phyloP scores from a whole-genome alignment of 1,284 basidiomycete species.

The Schizophyllum amplum region DNA sequence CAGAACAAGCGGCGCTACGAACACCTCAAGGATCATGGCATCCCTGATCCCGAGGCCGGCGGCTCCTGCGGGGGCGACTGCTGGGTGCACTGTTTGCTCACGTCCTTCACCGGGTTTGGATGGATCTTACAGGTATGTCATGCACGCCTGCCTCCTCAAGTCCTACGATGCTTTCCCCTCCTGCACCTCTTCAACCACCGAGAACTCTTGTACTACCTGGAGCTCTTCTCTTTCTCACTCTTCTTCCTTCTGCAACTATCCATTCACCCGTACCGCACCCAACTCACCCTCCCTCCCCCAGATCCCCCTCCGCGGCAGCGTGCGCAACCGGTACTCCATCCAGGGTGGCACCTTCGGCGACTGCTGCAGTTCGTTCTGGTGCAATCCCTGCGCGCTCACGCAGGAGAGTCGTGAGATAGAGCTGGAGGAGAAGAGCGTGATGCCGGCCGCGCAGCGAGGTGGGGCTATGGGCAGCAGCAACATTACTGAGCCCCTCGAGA shows the following conservation, averaged over 20 bases:
- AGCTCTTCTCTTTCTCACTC: too few species aligned
- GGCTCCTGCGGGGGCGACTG: conserved; percentile 20
- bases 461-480: too few species aligned
- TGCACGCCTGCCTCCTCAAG: background rate
- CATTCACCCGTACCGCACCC: too few species aligned
- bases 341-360: conserved; percentile 23
- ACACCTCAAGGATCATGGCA: conserved; percentile 19
- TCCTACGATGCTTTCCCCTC: background rate
- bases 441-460: too few species aligned
- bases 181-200: too few species aligned
- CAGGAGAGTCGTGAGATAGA: conserved; percentile 31
- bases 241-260: too few species aligned
- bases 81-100: conserved; percentile 16
- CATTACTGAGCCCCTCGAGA: too few species aligned
- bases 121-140: conserved; percentile 24
- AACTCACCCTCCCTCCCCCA: too few species aligned
- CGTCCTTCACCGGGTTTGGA: conserved; percentile 14
- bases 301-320: background rate
- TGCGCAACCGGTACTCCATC: conserved; percentile 27
- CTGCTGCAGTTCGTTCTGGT: conserved; percentile 24
- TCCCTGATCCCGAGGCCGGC: conserved; percentile 25
- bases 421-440: conserved; percentile 28
- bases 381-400: conserved; percentile 26
- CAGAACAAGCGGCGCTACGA: conserved; percentile 23
- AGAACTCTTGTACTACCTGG: too few species aligned